Base-by-base conservation (phyloP, 2,329 filamentous ascomycete species). In the Colletotrichum godetiae region DNA sequence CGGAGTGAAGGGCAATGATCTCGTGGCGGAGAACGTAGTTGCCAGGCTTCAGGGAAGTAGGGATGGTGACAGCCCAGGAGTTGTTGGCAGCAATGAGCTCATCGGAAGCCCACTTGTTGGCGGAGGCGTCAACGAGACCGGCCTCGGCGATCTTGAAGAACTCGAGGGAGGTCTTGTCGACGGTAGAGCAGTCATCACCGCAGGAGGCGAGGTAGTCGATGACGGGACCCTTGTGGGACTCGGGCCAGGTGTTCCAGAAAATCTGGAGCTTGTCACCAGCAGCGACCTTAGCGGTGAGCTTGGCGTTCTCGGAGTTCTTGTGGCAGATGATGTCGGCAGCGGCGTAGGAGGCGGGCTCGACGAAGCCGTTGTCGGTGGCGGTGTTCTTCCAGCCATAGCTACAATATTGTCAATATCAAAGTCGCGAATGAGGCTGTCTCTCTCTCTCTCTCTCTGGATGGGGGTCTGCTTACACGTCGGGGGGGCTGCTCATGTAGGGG, bases 191-290 rank as follows among this genome's bases (percentile, higher is more conserved):
- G 78, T 90, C 87, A 33, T 85, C 87, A 60, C 86, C 84, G 81
- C 87, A 89, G 75, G 86, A 84, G 71, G 90, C 90, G 49, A 92
- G 82, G 83, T 92, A 92, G 79, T 87, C 87, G 76, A 91, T 85
- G 76, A 92, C 85, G 22, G 90, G 90, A 2, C 90, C 90, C 75
- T 91, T 86, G 83, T 94, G 87, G 67, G 86, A 88, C 11, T 88
- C 84, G n/a, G 92, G 91, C 92, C 92, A 94, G 19, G 84, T 83
- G 71, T 86, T 89, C 92, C 92, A 93, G 77, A 89, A 86, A 61
- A 93, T 81, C 72, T 88, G 83, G 76, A 93, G 80, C 10, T 84
- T 85, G 75, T 85, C 84, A 74, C 92, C 92, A 15, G 91, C 92
- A n/a, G 86, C 83, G 49, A 92, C 87, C 3, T 77, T 77, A 42